Base-by-base conservation (phyloP, 2,329 filamentous ascomycete species). In the Penicillium sp. region DNA sequence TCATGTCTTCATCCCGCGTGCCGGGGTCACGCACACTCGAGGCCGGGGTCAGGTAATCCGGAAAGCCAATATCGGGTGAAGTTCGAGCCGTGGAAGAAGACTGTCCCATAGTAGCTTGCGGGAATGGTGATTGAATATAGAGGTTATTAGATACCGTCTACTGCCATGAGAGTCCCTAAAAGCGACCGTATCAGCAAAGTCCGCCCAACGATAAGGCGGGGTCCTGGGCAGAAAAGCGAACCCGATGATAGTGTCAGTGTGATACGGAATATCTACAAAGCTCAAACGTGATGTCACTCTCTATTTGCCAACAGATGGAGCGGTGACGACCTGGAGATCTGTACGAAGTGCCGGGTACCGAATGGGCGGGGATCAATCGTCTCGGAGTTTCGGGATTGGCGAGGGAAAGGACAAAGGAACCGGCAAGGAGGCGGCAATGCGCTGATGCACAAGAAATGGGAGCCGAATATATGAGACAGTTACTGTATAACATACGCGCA, bases 61-160 rank as follows among this genome's bases (percentile, higher is more conserved):
- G 54, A 47, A 61, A 61, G 53, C 60, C 66, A 56, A 60, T 67
- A 56, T 71, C 68, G 53, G 68, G 66, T 54, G 65, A 62, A 61
- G 73, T 65, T 69, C 73, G 68, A 66, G 76, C 74, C 31, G 74
- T 74, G 46, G 76, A 78, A 46, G 74, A 74, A 62, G 71, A 71
- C 66, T 77, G 76, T 69, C 76, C 76, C 76, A 78, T 78, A 74
- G 70, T 73, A 74, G 63, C 66, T 60, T 49, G 46, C 49, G 58
- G 58, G 45, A 55, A 55, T 49, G 52, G 58, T 56, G 60, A 56
- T 35, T 51, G 54, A 62, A 56, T 63, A 59, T 53, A 60, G 59
- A 58, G 60, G 55, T 58, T 58, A 57, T 69, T 66, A 70, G 53
- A 63, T 61, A 55, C 57, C 58, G 59, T 61, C 58, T 63, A 69